Base-by-base conservation (phyloP, 805 yeast genomes). In the Myxozyma vanderwaltii region DNA sequence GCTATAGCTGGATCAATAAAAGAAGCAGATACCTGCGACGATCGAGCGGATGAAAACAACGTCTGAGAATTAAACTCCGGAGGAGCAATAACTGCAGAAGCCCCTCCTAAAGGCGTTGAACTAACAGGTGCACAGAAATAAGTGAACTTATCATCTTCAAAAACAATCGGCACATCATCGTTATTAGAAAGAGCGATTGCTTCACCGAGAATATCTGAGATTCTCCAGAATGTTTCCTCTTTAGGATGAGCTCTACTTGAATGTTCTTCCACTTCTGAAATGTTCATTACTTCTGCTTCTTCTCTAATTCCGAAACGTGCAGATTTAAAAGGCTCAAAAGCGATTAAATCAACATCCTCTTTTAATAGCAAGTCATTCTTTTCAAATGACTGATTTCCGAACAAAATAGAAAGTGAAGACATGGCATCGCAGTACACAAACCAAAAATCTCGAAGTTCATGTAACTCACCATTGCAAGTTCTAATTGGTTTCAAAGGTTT, bases 341-440 rank as follows among this genome's bases (percentile, higher is more conserved):
- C 67, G 24, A 59, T 41, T 36, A 56, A 13, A 23, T 63, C 66
- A 13, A 63, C 56, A 39, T 63, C 67, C 19, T 63, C 67, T 8
- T 47, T 46, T 12, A 63, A 54, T 8, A 63, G 50, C 12, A 51
- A 23, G 17, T 62, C 67, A 17, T 51, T 43, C 31, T 33, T 33
- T 31, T 51, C 60, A 17, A 44, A 38, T 4, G 51, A 8, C 21
- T 40, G 36, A n/a, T 23, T 38, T 23, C 53, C 54, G 29, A 54
- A 61, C n/a, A 44, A 17, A 5, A 23, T 19, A 6, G 53, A 39
- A 19, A 55, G 21, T 15, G 52, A n/a, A 12, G 64, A 35, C 36
- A 61, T 27, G 17, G 61, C 45, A 21, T 24, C 43, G n/a, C 57
- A 45, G 26, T 54, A 61, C 15, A 21, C 55, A 3, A 10, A 36